Evolutionary conservation across 2,329 filamentous ascomycete species (phyloP).

Genomic region (Stylonectria norvegica): DNA sequence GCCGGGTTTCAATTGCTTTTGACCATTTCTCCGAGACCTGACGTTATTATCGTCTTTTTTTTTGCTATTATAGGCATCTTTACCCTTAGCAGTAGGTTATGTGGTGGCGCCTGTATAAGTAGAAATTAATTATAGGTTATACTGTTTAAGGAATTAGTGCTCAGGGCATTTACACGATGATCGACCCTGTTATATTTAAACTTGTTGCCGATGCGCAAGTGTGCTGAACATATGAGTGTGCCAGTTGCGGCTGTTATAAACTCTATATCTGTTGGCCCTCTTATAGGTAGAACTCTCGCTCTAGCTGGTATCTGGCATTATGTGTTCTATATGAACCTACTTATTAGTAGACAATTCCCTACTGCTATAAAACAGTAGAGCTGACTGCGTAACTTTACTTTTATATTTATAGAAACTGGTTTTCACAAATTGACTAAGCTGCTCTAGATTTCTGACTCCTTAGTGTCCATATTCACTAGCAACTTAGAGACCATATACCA

Average conservation of each 20-base stretch:
- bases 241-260: constrained; percentile 29
- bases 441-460: too few species aligned
- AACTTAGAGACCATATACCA: too few species aligned
- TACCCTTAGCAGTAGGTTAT: constrained; percentile 44
- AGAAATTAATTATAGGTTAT: constrained; percentile 46
- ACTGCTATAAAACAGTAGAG: too few species aligned
- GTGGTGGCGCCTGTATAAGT: constrained; percentile 41
- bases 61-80: constrained; percentile 30
- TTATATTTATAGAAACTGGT: too few species aligned
- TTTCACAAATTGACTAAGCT: too few species aligned
- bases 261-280: constrained; percentile 30
- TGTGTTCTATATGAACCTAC: constrained; percentile 42
- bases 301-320: constrained; percentile 34
- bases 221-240: constrained; percentile 38
- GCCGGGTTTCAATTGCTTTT: constrained; percentile 44
- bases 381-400: too few species aligned
- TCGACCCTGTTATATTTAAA: constrained; percentile 37
- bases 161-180: constrained; percentile 32
- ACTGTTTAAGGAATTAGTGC: constrained; percentile 45
- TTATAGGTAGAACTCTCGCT: constrained; percentile 24
- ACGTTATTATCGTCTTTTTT: constrained; percentile 40
- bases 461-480: too few species aligned
- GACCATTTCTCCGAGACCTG: constrained; percentile 49
- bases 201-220: constrained; percentile 44
- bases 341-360: constrained; percentile 34